Evolutionary conservation across 140 eudicot genomes (phyloP), one percentile per base, ranked within the genome.

Genomic region (Senecio squalidus): DNA sequence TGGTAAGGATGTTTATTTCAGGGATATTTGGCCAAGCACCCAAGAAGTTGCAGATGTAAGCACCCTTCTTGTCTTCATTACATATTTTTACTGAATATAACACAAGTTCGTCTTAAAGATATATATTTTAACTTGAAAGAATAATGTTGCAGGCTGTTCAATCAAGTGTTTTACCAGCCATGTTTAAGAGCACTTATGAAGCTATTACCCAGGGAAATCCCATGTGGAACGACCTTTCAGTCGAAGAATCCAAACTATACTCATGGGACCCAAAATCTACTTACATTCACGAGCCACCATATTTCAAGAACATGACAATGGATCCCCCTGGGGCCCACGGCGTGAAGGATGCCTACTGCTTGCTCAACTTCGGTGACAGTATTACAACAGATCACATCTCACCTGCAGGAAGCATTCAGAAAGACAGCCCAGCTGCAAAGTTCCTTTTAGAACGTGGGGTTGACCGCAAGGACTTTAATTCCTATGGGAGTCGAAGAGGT

Each of bases 321-420:
- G 88, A 86, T 59, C 97, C 97, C 22, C 97, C 95, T 5, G 95
- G 97, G 5, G 63, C 97, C 44, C 89, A 75, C 23, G 95, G 94
- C 52, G 97, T 90, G 66, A 86, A 90, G 82, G 95, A 90, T 62
- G 97, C 97, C 43, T 90, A 80, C 55, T 90, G 95, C 59, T 70
- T 90, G 76, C 77, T 90, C 31, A 78, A 86, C 74, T 76, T 90
- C 27, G 94, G 97, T 20, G 97, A 90, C 73, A 90, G 97, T 77
- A 90, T 90, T 39, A 90, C 97, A 15, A 90, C 97, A 1, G 97
- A 90, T 76, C 97, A 90, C 65, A 86, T 90, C 26, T 90, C 97
- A 11, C 97, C 97, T 20, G 97, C 95, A 29, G 97, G 97, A 69
- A 90, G 82, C 73, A 90, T 90, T 57, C 87, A 90, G 55, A 90